Percentiles rank a stretch among this genome's conserved stretches.
Evolutionary conservation across 108 stramenopile genomes (phyloP).

Genomic region (Chaetoceros muelleri): DNA sequence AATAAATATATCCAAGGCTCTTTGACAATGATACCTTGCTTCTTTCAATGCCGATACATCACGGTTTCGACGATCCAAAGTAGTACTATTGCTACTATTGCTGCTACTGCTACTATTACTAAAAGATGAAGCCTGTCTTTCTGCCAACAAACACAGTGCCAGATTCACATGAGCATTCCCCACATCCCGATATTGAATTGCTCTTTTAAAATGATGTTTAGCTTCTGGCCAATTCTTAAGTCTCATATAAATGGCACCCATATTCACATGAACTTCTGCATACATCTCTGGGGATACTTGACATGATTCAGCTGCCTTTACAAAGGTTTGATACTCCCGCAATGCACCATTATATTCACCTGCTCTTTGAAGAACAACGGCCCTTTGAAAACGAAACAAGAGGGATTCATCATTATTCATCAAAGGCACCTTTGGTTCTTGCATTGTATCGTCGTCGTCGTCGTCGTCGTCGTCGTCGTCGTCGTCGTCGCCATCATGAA

Average conservation of each 20-base stretch:
- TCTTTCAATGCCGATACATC: no score
- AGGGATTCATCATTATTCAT: constrained; percentile 3
- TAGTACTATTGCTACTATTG: no score
- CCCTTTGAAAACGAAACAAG: constrained; percentile 12
- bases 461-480: no score
- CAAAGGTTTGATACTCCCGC: constrained; percentile 19
- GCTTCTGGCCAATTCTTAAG: constrained; percentile 6
- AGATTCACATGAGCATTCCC: constrained; percentile 26
- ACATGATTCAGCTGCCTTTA: constrained; percentile 24
- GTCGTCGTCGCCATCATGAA: no score
- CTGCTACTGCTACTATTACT: no score
- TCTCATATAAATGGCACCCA: constrained; percentile 20
- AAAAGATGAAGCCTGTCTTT: no score
- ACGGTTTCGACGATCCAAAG: no score
- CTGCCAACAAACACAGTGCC: constrained; percentile 14
- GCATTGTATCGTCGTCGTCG: no score
- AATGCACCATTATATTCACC: constrained; percentile 15
- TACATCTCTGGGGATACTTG: constrained; percentile 10
- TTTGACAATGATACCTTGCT: no score
- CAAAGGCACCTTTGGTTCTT: no score
- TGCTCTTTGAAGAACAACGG: constrained; percentile 21
- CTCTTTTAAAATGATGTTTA: constrained; percentile 9
- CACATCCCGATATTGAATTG: constrained; percentile 9
- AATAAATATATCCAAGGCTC: no score
- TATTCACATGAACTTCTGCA: constrained; percentile 27